Evolutionary conservation across 2,329 filamentous ascomycete species (phyloP).

Genomic region (Pestalotiopsis sp.): DNA sequence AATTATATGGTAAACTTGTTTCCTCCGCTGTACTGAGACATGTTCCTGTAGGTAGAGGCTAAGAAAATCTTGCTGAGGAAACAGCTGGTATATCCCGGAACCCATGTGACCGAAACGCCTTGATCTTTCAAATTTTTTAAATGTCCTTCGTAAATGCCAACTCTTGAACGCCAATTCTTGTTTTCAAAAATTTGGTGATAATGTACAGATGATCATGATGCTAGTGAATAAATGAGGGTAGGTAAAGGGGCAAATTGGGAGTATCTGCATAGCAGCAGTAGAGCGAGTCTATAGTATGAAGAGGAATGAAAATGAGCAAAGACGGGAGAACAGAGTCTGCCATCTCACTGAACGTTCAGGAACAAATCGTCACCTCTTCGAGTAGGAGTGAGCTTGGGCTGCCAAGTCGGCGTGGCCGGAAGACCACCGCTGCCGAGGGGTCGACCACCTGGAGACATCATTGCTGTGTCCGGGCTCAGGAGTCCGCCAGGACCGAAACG

Average conservation of each 20-base stretch:
- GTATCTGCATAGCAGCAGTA: neutral
- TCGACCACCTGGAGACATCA: constrained; percentile 20
- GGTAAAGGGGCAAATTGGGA: neutral
- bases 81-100: constrained; percentile 8
- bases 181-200: neutral
- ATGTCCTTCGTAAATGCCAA: neutral
- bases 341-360: constrained; percentile 53
- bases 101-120: neutral
- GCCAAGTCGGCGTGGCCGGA: constrained; percentile 59
- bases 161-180: neutral
- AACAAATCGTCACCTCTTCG: constrained; percentile 68
- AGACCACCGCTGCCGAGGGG: constrained; percentile 26
- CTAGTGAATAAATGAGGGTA: neutral
- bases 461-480: constrained; percentile 22
- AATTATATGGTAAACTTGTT: neutral
- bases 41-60: neutral
- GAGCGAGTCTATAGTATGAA: neutral
- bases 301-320: neutral
- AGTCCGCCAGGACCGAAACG: constrained; percentile 21
- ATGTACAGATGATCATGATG: neutral
- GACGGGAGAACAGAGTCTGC: neutral
- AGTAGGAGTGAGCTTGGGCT: constrained; percentile 68
- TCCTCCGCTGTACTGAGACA: neutral
- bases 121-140: neutral
- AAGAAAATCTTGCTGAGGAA: neutral